phyloP scores from a whole-genome alignment of 192 early-diverging fungal genomes.

The Coemansia sp. region DNA sequence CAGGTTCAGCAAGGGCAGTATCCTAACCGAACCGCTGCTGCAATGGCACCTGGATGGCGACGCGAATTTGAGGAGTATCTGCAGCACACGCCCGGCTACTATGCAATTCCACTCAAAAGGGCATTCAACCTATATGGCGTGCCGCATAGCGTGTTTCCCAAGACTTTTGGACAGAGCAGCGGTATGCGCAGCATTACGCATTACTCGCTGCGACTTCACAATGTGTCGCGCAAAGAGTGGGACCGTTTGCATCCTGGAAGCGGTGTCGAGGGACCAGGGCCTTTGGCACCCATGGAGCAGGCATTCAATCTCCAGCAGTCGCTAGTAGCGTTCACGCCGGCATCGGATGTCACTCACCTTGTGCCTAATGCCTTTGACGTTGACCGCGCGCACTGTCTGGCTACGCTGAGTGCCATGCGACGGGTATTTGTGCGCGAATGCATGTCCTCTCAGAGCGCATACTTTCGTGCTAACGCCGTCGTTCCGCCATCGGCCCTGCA shows the following conservation, averaged over 20 bases:
- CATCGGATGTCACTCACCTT: conserved; percentile 39
- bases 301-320: conserved; percentile 20
- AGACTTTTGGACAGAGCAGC: conserved; percentile 39
- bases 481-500: conserved; percentile 18
- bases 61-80: conserved; percentile 61
- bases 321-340: conserved; percentile 15
- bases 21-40: conserved; percentile 11
- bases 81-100: conserved; percentile 62
- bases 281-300: conserved; percentile 17
- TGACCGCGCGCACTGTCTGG: conserved; percentile 53
- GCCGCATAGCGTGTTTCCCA: conserved; percentile 39
- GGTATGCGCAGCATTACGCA: conserved; percentile 39
- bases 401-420: conserved; percentile 55
- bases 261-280: background rate
- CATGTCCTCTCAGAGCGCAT: conserved; percentile 23
- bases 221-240: conserved; percentile 39
- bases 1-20: conserved; percentile 28
- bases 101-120: conserved; percentile 54
- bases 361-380: conserved; percentile 65
- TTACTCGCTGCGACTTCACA: conserved; percentile 26
- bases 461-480: conserved; percentile 40
- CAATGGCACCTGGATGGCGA: conserved; percentile 49
- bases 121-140: conserved; percentile 47
- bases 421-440: conserved; percentile 55
- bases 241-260: conserved; percentile 38